These are phyloP conservation scores for Takakia lepidozioides DNA, from an alignment of 225 moss, liverwort and hornwort species.

Conservation along the genomic window DNA sequence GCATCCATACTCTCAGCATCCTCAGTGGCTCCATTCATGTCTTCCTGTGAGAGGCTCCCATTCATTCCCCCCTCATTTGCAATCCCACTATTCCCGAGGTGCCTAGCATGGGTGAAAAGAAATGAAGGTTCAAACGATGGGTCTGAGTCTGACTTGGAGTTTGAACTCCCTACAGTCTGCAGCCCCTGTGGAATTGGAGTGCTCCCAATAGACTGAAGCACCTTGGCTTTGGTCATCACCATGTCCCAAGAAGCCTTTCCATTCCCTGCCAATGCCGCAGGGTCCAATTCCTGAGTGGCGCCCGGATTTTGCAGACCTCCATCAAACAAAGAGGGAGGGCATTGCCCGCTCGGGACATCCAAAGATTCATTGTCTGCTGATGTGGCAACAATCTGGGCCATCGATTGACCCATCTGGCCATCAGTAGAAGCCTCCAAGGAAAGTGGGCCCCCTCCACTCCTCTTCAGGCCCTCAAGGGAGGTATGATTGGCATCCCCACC, in stretches of 20 bases:
- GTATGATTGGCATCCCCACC: slow-evolving; percentile 12
- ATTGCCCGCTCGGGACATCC: no score
- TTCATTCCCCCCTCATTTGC: slow-evolving; percentile 29
- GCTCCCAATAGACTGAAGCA: slow-evolving; percentile 17
- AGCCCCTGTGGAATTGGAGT: slow-evolving; percentile 13
- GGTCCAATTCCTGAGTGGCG: no score
- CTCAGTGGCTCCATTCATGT: slow-evolving; percentile 32
- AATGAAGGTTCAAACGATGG: slow-evolving; percentile 40
- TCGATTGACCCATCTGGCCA: slow-evolving; percentile 3
- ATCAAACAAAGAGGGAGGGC: no score
- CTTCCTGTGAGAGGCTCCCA: slow-evolving; percentile 22
- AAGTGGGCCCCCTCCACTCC: slow-evolving; percentile 9
- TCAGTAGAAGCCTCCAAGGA: slow-evolving; percentile 8
- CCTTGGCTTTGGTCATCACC: slow-evolving; percentile 2
- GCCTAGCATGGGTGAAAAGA: slow-evolving; percentile 29
- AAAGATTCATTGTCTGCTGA: slow-evolving; percentile 5
- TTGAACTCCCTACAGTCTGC: slow-evolving; percentile 18
- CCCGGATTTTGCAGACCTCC: no score
- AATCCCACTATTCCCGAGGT: slow-evolving; percentile 24
- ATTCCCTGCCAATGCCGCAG: slow-evolving; percentile 7
- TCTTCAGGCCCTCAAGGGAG: slow-evolving; percentile 8
- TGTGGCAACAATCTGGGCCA: neutral
- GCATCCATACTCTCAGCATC: slow-evolving; percentile 80
- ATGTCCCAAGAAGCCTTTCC: slow-evolving; percentile 21
- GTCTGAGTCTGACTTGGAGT: slow-evolving; percentile 16